Evolutionary conservation across 257 asterid genomes (phyloP), one percentile per base, ranked within the genome.

Genomic region (Fraxinus pennsylvanica): DNA sequence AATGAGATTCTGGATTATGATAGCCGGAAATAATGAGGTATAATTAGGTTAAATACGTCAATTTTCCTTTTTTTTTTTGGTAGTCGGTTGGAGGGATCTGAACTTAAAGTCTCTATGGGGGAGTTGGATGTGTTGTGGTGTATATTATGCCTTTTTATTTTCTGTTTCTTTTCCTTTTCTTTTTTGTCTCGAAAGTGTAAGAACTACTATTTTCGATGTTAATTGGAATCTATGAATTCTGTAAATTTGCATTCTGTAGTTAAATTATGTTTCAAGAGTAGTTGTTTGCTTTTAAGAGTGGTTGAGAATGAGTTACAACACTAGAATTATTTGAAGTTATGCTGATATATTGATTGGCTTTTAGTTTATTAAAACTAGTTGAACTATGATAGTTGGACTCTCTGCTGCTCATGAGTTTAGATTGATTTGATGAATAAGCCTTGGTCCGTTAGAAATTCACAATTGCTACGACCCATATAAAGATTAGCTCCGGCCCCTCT

Each of bases 1-100:
- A 70, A 87, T 72, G 99, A 94, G 80, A 83, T 94, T 79, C 91
- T 94, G 29, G 97, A 94, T 83, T 94, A 94, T 71, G 95, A 90
- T 80, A 83, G 83, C 86, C 86, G 81, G 79, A 82, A 84, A 75
- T 77, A 52, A 71, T 86, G 38, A 21, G 54, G 76, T 29, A 38
- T 52, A 35, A 12, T 54, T 43, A 25, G 15, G 3, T 1, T 25
- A 39, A 38, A 63, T 22, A 63, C n/a, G 19, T 25, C 36, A 27
- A 63, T 12, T 63, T 59, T 63, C 10, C 69, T 0, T 9, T 4
- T 63, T 2, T 25, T 25, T 22, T 22, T 21, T 61, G 25, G 13
- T 25, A 63, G n/a, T 27, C 36, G n/a, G 69, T 9, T 10, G 69
- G 35, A 59, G 69, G 35, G 69, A 63, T 63, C 35, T 63, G 69